Conservation (phyloP, 768 basidiomycete genomes). For the Fistulinella prunicolor region DNA sequence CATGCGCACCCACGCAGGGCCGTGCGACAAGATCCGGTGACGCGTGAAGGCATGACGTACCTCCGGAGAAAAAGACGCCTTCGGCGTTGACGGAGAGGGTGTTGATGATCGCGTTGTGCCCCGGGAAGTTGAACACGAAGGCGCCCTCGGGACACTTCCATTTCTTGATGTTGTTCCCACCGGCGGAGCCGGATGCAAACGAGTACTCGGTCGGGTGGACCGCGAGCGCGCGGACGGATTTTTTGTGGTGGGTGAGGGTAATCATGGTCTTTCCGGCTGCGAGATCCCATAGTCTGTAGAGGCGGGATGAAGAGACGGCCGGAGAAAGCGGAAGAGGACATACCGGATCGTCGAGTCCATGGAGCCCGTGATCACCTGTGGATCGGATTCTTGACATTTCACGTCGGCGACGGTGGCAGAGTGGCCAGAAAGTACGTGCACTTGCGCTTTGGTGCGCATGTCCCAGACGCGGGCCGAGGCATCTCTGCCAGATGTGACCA, state of each 20-base stretch:
- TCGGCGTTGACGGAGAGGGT: slow-evolving; percentile 91
- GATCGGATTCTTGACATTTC: slow-evolving; percentile 94
- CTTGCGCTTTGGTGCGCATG: slow-evolving; percentile 96
- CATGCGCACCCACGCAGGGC: no score
- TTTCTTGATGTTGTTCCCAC: slow-evolving; percentile 99
- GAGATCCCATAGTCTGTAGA: slow-evolving; percentile 84
- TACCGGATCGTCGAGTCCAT: slow-evolving; percentile 97
- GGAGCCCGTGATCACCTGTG: slow-evolving; percentile 95
- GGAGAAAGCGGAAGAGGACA: slow-evolving; percentile 27
- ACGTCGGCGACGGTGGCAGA: slow-evolving; percentile 95
- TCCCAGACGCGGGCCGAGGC: slow-evolving; percentile 99
- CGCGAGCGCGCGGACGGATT: slow-evolving; percentile 90
- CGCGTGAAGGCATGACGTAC: slow-evolving; percentile 44
- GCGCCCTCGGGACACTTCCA: slow-evolving; percentile 98
- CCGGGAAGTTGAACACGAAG: slow-evolving; percentile 95
- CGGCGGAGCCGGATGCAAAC: slow-evolving; percentile 92
- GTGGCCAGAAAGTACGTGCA: slow-evolving; percentile 91
- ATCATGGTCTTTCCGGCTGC: slow-evolving; percentile 97
- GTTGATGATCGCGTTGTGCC: slow-evolving; percentile 98
- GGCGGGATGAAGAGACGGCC: neutral
- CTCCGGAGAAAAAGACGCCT: slow-evolving; percentile 96
- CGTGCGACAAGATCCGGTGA: neutral
- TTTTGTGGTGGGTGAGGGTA: slow-evolving; percentile 99
- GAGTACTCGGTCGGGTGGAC: slow-evolving; percentile 97
- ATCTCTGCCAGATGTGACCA: slow-evolving; percentile 94